These are phyloP conservation scores for Aspergillus sp. DNA, from an alignment of 2,329 filamentous ascomycete species.

Conservation along the genomic window DNA sequence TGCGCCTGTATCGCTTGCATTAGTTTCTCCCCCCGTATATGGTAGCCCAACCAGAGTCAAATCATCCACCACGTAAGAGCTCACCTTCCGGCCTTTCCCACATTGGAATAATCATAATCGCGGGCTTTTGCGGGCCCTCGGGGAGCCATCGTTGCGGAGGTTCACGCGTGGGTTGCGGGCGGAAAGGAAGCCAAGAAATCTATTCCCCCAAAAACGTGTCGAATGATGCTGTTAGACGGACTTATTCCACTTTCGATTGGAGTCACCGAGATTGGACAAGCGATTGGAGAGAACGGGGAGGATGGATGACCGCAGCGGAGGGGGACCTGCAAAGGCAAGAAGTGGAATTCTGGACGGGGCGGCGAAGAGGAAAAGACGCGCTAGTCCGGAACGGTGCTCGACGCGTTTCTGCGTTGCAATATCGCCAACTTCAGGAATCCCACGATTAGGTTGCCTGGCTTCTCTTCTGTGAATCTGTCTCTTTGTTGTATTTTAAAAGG, in stretches of 20 bases:
- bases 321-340: constrained; percentile 8
- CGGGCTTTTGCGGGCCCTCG: constrained; percentile 35
- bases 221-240: background rate
- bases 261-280: too few species aligned
- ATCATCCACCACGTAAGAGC: constrained; percentile 3
- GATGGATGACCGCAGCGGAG: constrained; percentile 6
- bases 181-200: background rate
- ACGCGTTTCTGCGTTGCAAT: constrained; percentile 21
- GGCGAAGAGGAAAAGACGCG: constrained; percentile 19
- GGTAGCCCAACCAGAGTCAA: background rate
- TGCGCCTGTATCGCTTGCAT: constrained; percentile 57
- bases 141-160: constrained; percentile 27
- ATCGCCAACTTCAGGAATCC: too few species aligned
- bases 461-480: too few species aligned
- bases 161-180: background rate
- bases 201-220: too few species aligned
- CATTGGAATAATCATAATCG: constrained; percentile 42
- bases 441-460: too few species aligned
- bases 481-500: too few species aligned
- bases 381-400: constrained; percentile 28
- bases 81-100: constrained; percentile 42
- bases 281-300: too few species aligned
- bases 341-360: constrained; percentile 12
- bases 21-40: constrained; percentile 5
- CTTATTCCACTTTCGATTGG: too few species aligned